Base-by-base conservation (phyloP, 2,329 filamentous ascomycete species). In the Ophiostoma sp. region DNA sequence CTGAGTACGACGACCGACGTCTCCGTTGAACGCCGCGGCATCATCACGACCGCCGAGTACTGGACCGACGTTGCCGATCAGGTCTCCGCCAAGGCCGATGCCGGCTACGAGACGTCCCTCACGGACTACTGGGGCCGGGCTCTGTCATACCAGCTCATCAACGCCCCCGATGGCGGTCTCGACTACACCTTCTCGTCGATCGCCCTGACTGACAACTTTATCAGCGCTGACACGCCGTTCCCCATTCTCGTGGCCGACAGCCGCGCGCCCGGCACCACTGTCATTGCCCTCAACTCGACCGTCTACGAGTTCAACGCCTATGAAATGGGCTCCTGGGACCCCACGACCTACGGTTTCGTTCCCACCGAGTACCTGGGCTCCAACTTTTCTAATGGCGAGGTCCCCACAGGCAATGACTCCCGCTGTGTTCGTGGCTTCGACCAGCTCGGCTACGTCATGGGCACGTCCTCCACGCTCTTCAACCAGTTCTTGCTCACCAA, bases 81-180 rank as follows among this genome's bases (percentile, higher is more conserved):
- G n/a, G 91, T 93, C 0, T 73, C 82, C 0, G 82, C 78, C 25
- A 95, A 95, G 83, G 77, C 79, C 0, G 81, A 90, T 74, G 90
- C 90, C 19, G 88, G 89, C 1, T 94, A 86, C 79, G 84, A 90
- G 63, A 88, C 88, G 3, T 92, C 93, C 9, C 86, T 97, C 73
- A 97, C 95, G 0, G 95, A 98, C 83, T 94, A 94, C 81, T 97
- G 94, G 92, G 93, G 93, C 36, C 91, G 94, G 73, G 93, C 93
- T 64, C 86, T 97, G n/a, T 91, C 91, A 1, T 97, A 92, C 82
- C 94, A 97, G 82, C 87, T 97, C 66, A 88, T 97, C 79, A 92
- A 95, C 79, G 92, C 89, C 6, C 87, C 86, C 0, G 83, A 92
- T 75, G 95, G 94, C 52, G 94, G 93, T 0, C 89, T 91, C 17